Evolutionary conservation across 768 basidiomycete genomes (phyloP).

Genomic region (Cystobasidium onofrii): DNA sequence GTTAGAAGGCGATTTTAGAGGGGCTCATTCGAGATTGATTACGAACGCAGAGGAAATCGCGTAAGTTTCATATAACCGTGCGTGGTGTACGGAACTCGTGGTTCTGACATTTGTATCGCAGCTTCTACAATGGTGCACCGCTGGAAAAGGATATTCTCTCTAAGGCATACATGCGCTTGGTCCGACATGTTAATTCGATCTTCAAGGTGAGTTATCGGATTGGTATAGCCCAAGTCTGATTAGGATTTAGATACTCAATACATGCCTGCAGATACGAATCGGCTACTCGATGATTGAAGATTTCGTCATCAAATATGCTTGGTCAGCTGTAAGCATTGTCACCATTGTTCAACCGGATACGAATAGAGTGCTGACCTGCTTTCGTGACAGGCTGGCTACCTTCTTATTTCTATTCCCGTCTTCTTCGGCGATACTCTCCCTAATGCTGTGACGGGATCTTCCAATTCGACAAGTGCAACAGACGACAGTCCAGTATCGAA

Average conservation of each 20-base stretch:
- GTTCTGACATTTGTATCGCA: slow-evolving; percentile 42
- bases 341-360: background rate
- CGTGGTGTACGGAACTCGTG: background rate
- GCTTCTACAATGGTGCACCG: slow-evolving; percentile 83
- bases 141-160: slow-evolving; percentile 75
- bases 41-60: slow-evolving; percentile 89
- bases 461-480: background rate
- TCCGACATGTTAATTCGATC: slow-evolving; percentile 82
- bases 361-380: background rate
- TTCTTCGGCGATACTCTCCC: slow-evolving; percentile 49
- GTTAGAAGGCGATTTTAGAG: slow-evolving; percentile 83
- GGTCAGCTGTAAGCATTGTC: slow-evolving; percentile 59
- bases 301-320: slow-evolving; percentile 90
- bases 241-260: too few relatives aligned
- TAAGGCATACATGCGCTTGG: slow-evolving; percentile 65
- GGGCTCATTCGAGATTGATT: slow-evolving; percentile 74
- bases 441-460: background rate
- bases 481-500: background rate
- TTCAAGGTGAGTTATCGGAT: slow-evolving; percentile 59
- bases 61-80: slow-evolving; percentile 49
- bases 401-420: slow-evolving; percentile 80
- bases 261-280: slow-evolving; percentile 81
- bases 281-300: slow-evolving; percentile 91
- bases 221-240: too few relatives aligned
- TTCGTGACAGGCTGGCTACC: slow-evolving; percentile 57